Base-by-base conservation (phyloP, 1,139 yeast species). In the Magnusiomyces tetraspermus region DNA sequence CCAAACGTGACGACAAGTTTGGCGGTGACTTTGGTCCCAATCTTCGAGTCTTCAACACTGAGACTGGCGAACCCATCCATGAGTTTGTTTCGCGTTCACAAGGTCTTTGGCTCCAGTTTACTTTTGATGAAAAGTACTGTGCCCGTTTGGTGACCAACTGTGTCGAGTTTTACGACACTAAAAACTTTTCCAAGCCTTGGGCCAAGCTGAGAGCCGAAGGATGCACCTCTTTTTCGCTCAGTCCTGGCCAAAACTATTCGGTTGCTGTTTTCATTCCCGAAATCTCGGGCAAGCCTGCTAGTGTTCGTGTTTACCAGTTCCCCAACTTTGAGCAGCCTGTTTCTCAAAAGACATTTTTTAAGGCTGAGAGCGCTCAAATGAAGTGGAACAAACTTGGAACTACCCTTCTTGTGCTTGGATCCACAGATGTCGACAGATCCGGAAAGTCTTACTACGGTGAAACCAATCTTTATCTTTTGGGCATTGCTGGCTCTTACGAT, bases 371-470 rank as follows among this genome's bases (percentile, higher is more conserved):
- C 62, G 94, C 96, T 69, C 84, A 80, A 61, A 79, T 92, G 73
- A 84, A 81, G 67, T 94, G 99, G 99, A 94, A 94, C 69, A 77
- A 82, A 46, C 76, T 89, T 59, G 99, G 98, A 53, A 94, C 97
- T 57, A 95, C 97, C 11, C 76, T 92, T 60, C 75, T 94, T 64
- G 97, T 96, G 53, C 78, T 90, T 63, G 95, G 97, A 10, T 85
- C 95, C 51, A 92, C 97, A 26, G 98, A 92, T 70, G 96, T 92
- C 61, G 98, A 94, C 71, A 78, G 94, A 47, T 79, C 95, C 26
- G 95, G 95, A 69, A 83, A 92, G 73, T 85, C 95, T 1, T 94
- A 94, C 72, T 94, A 94, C 67, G 99, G 99, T 58, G 97, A 94
- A 73, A 87, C 96, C 52, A 89, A 92, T 59, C 76, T 94, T 61